A percentile compares a stretch with the other conserved stretches of the same genome.
These are phyloP conservation scores for Cantharellus cinnabarinus DNA, from an alignment of 768 basidiomycete genomes.

Conservation along the genomic window DNA sequence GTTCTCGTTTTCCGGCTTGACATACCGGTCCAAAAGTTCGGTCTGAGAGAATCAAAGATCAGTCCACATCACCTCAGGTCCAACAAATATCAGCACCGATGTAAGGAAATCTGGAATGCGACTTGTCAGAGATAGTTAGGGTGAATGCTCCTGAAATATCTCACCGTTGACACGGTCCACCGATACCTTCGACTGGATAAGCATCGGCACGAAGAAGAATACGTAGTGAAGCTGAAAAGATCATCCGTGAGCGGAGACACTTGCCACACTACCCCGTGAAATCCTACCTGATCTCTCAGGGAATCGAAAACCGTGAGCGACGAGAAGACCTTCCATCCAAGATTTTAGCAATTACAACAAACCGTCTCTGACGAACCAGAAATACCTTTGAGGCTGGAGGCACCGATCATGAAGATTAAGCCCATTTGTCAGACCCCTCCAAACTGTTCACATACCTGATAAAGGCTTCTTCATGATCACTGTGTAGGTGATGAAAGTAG, in stretches of 20 bases:
- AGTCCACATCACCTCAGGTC: not conserved
- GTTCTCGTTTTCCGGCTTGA: constrained; percentile 4
- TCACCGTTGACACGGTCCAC: constrained; percentile 29
- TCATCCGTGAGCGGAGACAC: not conserved
- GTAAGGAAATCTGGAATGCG: too few relatives aligned
- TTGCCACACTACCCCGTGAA: not conserved
- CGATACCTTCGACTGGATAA: constrained; percentile 35
- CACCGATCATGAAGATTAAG: too few relatives aligned
- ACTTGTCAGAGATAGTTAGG: too few relatives aligned
- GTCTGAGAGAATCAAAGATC: constrained; percentile 11
- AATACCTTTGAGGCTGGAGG: too few relatives aligned
- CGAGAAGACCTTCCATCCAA: constrained; percentile 22
- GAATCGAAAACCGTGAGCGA: constrained; percentile 40
- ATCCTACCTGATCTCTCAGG: constrained; percentile 25
- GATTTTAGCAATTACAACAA: not conserved
- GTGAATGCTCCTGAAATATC: not conserved
- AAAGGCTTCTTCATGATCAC: constrained; percentile 21
- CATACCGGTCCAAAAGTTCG: constrained; percentile 17
- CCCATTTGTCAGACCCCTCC: too few relatives aligned
- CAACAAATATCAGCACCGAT: too few relatives aligned
- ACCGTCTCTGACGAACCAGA: too few relatives aligned
- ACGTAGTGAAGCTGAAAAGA: constrained; percentile 15
- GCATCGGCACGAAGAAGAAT: constrained; percentile 16
- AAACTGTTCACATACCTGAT: constrained; percentile 10
- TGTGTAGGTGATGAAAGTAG: constrained; percentile 11